A percentile compares a stretch with the other conserved stretches of the same genome.
phyloP scores from a whole-genome alignment of 495 filamentous ascomycete species.

The Penicillium macrosclerotiorum region DNA sequence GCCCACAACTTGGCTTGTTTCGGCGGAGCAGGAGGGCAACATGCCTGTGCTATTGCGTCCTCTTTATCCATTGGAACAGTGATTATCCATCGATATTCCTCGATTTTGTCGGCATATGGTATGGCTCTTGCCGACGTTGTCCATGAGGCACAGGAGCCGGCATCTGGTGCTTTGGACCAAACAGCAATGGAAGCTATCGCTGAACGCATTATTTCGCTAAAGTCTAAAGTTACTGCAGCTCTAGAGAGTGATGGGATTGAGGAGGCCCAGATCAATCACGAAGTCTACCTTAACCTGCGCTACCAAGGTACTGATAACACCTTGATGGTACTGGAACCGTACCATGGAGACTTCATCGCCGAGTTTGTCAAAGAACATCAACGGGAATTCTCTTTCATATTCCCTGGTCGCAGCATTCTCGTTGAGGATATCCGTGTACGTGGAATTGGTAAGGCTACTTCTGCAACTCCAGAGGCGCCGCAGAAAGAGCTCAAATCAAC shows the following conservation, averaged over 20 bases:
- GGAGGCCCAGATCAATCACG: slow-evolving; percentile 58
- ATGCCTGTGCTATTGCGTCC: slow-evolving; percentile 50
- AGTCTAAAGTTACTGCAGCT: slow-evolving; percentile 9
- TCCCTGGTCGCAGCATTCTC: slow-evolving; percentile 39
- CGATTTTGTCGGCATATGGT: slow-evolving; percentile 52
- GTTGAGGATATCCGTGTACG: slow-evolving; percentile 55
- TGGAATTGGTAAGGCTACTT: slow-evolving; percentile 25
- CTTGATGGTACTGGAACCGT: slow-evolving; percentile 48
- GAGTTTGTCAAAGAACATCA: slow-evolving; percentile 47
- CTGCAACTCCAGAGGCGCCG: slow-evolving; percentile 31
- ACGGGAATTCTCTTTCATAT: slow-evolving; percentile 53
- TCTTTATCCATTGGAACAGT: slow-evolving; percentile 47
- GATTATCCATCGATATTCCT: slow-evolving; percentile 52
- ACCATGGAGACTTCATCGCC: slow-evolving; percentile 36
- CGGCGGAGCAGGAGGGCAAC: slow-evolving; percentile 55
- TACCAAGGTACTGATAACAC: slow-evolving; percentile 53
- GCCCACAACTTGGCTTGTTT: slow-evolving; percentile 52
- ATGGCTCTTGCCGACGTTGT: slow-evolving; percentile 53
- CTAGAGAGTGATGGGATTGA: slow-evolving; percentile 50
- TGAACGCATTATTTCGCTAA: slow-evolving; percentile 24
- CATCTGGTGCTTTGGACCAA: slow-evolving; percentile 29
- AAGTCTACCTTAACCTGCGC: slow-evolving; percentile 54
- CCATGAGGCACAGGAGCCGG: slow-evolving; percentile 51
- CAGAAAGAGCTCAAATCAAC: slow-evolving; percentile 35
- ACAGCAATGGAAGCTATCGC: slow-evolving; percentile 20